Conservation (phyloP, 805 yeast genomes). For the Wickerhamiella azyma region DNA sequence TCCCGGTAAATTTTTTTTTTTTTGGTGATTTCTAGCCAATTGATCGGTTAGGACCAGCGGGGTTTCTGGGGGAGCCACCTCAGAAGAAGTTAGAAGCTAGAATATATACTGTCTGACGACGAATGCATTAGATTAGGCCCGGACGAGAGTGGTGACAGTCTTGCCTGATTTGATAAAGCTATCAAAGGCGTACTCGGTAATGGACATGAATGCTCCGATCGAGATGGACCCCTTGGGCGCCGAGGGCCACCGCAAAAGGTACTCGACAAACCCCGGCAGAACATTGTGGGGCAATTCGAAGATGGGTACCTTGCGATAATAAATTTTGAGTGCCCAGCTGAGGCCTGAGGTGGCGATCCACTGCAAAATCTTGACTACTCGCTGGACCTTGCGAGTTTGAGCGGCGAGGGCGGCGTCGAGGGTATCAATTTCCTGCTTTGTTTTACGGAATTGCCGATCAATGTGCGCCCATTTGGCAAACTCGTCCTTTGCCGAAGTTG, state of each 20-base stretch:
- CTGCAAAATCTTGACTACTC: conserved; percentile 26
- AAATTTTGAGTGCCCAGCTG: conserved; percentile 34
- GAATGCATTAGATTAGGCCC: too few species aligned
- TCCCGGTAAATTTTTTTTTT: too few species aligned
- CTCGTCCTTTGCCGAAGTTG: conserved; percentile 77
- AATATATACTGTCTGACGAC: too few species aligned
- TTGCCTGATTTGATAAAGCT: too few species aligned
- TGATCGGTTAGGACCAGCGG: too few species aligned
- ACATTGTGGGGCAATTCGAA: conserved; percentile 45
- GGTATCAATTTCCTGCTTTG: conserved; percentile 38
- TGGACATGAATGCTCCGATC: conserved; percentile 38
- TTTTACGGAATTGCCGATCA: conserved; percentile 53
- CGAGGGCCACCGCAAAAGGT: conserved; percentile 49
- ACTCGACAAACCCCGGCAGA: conserved; percentile 42
- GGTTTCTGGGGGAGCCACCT: too few species aligned
- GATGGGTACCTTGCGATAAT: conserved; percentile 40
- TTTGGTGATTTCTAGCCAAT: too few species aligned
- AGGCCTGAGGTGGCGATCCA: conserved; percentile 30
- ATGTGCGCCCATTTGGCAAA: conserved; percentile 94
- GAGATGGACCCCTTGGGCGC: conserved; percentile 52
- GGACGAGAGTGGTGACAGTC: too few species aligned
- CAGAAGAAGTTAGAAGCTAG: too few species aligned
- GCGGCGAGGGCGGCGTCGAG: conserved; percentile 28
- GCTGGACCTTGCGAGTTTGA: conserved; percentile 27
- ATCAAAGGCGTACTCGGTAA: background rate